A percentile compares a stretch with the other conserved stretches of the same genome.
These are phyloP conservation scores for Epichloe amarillans DNA, from an alignment of 2,329 filamentous ascomycete species.

Conservation along the genomic window DNA sequence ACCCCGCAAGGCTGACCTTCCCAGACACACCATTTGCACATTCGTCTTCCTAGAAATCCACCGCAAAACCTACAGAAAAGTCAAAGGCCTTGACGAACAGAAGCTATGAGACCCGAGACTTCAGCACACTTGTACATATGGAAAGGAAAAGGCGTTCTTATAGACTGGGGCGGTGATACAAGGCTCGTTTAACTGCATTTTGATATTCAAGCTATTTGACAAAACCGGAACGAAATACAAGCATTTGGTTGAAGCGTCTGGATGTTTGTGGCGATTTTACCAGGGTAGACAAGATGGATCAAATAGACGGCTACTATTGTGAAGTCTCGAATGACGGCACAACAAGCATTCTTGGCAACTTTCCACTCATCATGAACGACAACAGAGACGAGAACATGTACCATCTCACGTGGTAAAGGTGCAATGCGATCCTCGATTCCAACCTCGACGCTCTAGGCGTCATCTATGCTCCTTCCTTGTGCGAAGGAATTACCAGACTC, in stretches of 20 bases:
- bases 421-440: neutral
- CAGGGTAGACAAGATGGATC: no score
- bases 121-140: neutral
- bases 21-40: constrained; percentile 69
- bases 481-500: neutral
- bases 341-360: no score
- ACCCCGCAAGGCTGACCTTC: neutral
- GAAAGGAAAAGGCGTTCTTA: neutral
- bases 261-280: no score
- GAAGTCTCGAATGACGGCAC: no score
- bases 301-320: no score
- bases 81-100: constrained; percentile 26
- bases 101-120: constrained; percentile 10
- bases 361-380: neutral
- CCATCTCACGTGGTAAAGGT: neutral
- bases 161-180: neutral
- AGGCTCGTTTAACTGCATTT: neutral
- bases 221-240: neutral
- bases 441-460: neutral
- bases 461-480: neutral
- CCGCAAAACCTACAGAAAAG: constrained; percentile 57
- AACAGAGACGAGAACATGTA: neutral
- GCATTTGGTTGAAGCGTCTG: neutral
- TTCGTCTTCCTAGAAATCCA: constrained; percentile 81
- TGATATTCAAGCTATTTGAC: neutral